Evolutionary conservation across 306 rosid genomes (phyloP).

Genomic region (Abrus pulchellus): DNA sequence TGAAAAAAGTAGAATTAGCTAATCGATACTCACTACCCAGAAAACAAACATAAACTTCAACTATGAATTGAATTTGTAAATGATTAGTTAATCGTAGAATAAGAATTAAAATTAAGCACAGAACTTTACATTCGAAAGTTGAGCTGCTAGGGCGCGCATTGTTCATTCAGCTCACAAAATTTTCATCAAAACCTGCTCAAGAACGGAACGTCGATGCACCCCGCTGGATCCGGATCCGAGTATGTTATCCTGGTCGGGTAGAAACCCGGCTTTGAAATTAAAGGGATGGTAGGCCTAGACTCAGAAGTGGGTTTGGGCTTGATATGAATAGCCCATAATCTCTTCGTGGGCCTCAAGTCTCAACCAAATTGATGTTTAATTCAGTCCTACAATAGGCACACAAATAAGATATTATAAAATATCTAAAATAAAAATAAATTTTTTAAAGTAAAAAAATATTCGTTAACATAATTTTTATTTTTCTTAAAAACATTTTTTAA

Average conservation of each 20-base stretch:
- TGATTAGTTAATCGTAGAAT: not conserved
- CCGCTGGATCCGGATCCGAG: not conserved
- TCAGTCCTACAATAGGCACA: too few species aligned
- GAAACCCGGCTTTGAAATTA: not conserved
- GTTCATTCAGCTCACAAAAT: not conserved
- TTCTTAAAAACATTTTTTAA: too few species aligned
- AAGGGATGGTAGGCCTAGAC: not conserved
- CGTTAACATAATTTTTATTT: too few species aligned
- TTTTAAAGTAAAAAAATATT: too few species aligned
- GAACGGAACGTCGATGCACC: not conserved
- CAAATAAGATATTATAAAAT: too few species aligned
- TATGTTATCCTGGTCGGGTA: not conserved
- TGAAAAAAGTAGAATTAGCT: not conserved
- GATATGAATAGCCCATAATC: not conserved
- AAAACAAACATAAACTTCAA: not conserved
- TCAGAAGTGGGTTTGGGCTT: not conserved
- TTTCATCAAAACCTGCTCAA: not conserved
- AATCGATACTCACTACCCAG: not conserved
- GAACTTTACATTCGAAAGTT: conserved; percentile 56
- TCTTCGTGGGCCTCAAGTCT: not conserved
- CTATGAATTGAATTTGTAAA: not conserved
- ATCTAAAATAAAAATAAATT: too few species aligned
- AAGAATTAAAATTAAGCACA: conserved; percentile 20
- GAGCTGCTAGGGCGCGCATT: conserved; percentile 72
- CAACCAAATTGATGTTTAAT: too few species aligned